Base-by-base conservation (phyloP, 441 rosid species). In the Raphanus hybrid region DNA sequence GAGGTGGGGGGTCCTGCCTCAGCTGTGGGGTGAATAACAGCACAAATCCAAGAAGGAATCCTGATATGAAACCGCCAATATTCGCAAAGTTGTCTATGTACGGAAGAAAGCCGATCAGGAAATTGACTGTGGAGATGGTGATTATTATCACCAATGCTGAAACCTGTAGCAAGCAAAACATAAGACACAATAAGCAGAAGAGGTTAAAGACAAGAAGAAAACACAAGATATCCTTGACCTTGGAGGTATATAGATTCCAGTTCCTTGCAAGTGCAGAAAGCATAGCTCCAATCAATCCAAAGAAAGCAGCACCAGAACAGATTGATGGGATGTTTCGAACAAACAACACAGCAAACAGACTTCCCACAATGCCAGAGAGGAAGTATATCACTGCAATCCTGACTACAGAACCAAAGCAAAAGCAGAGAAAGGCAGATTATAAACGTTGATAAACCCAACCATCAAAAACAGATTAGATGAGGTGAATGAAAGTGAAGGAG, bases 41-140 rank as follows among this genome's bases (percentile, higher is more conserved):
- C 62, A 79, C 86, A 61, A 92, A 80, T 27, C 98, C 98, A 50
- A 94, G 92, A 50, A 92, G 87, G 45, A 86, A 64, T 68, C 97
- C 97, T 16, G 97, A 87, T 61, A 89, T 35, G 76, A 94, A 81
- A 50, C 97, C 97, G 15, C 96, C 99, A 57, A 89, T 84, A 78
- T 83, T 91, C n/a, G 97, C 83, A 69, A 89, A 92, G 73, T 90
- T 94, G 84, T 83, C 89, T 29, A 86, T 60, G 68, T 81, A 87
- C 39, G 97, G 97, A 34, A 29, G 34, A 29, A 29, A 29, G 34
- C 98, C 94, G 59, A 91, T 74, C 71, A 81, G 80, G 70, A 90
- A 83, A 78, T 94, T 91, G 80, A 86, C 78, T 6, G 69, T 34
- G 72, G 81, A 78, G 82, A 90, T 74, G 52, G 80, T 29, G 34